Evolutionary conservation across 2,329 filamentous ascomycete species (phyloP), one percentile per base, ranked within the genome.

Genomic region (Neonectria sp.): DNA sequence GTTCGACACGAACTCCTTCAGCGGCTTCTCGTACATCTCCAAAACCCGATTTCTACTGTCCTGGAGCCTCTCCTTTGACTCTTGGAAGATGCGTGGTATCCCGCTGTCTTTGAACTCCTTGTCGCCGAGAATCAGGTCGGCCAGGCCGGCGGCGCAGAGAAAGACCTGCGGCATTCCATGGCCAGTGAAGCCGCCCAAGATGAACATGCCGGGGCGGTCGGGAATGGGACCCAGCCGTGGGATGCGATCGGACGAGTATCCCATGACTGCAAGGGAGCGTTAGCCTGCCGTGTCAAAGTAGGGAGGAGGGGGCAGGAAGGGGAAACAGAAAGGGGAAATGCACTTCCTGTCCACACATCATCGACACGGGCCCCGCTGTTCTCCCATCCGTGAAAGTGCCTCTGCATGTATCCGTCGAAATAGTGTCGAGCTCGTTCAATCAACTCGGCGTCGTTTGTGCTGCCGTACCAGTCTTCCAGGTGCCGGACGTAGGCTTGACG

Each of bases 101-200:
- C 80, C 80, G 0, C 81, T 80, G 15, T 79, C 70, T 52, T 79
- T 76, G 60, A 82, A 84, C 0, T 67, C 53, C 1, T 52, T 43
- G 3, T 70, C 76, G 2, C 78, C 68, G 5, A 74, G 33, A 0
- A 85, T 67, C 83, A 87, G 85, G 27, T 75, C 67, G 2, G 79
- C 82, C 9, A 86, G 49, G 0, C 79, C 83, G 66, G 82, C 81
- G 7, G 79, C 80, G 6, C 79, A 74, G 0, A 84, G 75, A 24
- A 82, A 82, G 21, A 86, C 81, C 27, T 83, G 71, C 0, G 84
- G 81, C 85, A 88, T 88, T 0, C 86, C 86, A 62, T 87, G 85
- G 0, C 86, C 86, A 33, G 81, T 83, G 66, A 87, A 88, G 0
- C 86, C 86, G 0, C 82, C 84, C 25, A 84, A 74, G n/a, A 88